Conservation (phyloP, 768 basidiomycete species). For the Calocybe cyanea region DNA sequence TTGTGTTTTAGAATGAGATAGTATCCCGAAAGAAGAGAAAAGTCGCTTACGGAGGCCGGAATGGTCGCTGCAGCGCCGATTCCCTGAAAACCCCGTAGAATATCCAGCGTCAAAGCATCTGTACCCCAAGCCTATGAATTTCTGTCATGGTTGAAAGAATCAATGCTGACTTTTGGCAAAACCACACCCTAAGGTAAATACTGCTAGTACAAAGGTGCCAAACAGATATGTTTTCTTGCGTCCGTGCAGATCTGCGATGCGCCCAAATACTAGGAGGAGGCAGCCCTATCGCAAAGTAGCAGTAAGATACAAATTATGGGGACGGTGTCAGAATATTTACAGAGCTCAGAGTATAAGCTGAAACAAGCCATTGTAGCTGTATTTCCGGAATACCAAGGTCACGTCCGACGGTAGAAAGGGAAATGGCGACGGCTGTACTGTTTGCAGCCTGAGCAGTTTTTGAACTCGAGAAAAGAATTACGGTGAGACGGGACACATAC, state of each 20-base stretch:
- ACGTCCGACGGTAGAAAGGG: constrained; percentile 48
- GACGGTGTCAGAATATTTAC: constrained; percentile 27
- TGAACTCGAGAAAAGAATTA: not conserved
- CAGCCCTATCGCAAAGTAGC: constrained; percentile 54
- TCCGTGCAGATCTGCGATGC: constrained; percentile 79
- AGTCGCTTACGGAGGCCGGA: constrained; percentile 55
- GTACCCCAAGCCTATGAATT: not conserved
- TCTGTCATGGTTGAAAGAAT: not conserved
- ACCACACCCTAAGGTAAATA: constrained; percentile 61
- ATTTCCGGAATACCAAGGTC: constrained; percentile 46
- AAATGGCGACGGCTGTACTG: constrained; percentile 45
- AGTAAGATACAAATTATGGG: not conserved
- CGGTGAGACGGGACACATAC: constrained; percentile 8
- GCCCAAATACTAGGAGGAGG: constrained; percentile 69
- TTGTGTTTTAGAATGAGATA: not conserved
- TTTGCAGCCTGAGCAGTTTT: constrained; percentile 31
- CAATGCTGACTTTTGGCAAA: constrained; percentile 48
- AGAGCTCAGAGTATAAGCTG: constrained; percentile 65
- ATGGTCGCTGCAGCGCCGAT: constrained; percentile 75
- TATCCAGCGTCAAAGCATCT: constrained; percentile 60
- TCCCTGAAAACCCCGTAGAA: constrained; percentile 78
- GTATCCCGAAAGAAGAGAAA: not conserved
- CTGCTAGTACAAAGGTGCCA: constrained; percentile 51
- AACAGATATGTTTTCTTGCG: constrained; percentile 62
- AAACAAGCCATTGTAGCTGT: constrained; percentile 63